Evolutionary conservation across 2,329 filamentous ascomycete genomes (phyloP).

Genomic region (Nannizziopsis arthrosporioides): DNA sequence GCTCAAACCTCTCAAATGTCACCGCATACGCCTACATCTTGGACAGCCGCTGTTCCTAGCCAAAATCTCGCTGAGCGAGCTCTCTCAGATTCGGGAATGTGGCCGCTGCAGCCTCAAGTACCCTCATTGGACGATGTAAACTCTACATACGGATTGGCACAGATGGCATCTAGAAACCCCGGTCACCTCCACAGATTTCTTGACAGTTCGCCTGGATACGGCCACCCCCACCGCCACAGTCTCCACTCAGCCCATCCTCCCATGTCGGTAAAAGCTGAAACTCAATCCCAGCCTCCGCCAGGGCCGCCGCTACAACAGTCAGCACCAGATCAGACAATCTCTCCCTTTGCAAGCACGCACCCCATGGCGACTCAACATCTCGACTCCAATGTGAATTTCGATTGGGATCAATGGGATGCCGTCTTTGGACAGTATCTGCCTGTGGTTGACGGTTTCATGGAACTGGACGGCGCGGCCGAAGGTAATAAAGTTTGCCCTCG

Average conservation of each 20-base stretch:
- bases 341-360: conserved; percentile 13
- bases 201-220: not conserved
- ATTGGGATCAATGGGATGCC: conserved; percentile 41
- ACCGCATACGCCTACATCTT: not conserved
- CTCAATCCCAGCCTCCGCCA: not conserved
- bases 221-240: not conserved
- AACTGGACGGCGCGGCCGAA: conserved; percentile 23
- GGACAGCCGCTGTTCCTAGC: not conserved
- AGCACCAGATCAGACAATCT: conserved; percentile 22
- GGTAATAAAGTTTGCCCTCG: not conserved
- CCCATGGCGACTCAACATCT: conserved; percentile 23
- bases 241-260: not conserved
- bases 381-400: conserved; percentile 33
- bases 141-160: not conserved
- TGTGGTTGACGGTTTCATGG: conserved; percentile 35
- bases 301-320: not conserved
- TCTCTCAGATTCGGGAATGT: not conserved
- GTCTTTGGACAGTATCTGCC: conserved; percentile 38
- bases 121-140: not conserved
- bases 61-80: not conserved
- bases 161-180: not conserved
- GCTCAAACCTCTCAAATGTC: not conserved
- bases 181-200: not conserved
- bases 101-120: not conserved
- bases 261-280: not conserved